Evolutionary conservation across 164 flowering plant species (phyloP).

Genomic region (Berberis thunbergii): DNA sequence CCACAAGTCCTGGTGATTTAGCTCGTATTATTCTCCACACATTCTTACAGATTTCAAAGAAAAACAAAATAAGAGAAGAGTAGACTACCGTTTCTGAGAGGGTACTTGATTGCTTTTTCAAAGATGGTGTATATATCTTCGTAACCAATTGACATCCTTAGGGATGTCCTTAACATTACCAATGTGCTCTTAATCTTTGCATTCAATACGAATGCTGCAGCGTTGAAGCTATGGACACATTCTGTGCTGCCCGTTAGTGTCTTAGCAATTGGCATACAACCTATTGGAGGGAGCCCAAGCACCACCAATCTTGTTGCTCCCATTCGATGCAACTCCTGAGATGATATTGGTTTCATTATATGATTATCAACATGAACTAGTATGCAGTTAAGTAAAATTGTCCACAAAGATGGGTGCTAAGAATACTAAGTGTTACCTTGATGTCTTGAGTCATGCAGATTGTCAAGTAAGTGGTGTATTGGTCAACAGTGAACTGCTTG

Average conservation of each 20-base stretch:
- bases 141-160: slow-evolving; percentile 23
- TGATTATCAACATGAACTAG: too few relatives aligned
- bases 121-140: slow-evolving; percentile 29
- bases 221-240: slow-evolving; percentile 29
- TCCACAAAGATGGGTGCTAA: slow-evolving; percentile 13
- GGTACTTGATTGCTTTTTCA: slow-evolving; percentile 24
- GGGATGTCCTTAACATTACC: neutral
- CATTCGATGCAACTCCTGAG: slow-evolving; percentile 20
- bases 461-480: slow-evolving; percentile 35
- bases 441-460: slow-evolving; percentile 25
- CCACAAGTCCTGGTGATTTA: slow-evolving; percentile 34
- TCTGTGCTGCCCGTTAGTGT: slow-evolving; percentile 17
- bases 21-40: neutral
- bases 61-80: neutral
- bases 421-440: slow-evolving; percentile 22
- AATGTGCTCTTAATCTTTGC: slow-evolving; percentile 18
- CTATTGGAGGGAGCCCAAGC: slow-evolving; percentile 48
- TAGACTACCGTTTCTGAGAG: slow-evolving; percentile 31
- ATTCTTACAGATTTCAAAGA: neutral
- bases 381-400: neutral
- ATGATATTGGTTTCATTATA: neutral
- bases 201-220: slow-evolving; percentile 29
- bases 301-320: slow-evolving; percentile 39
- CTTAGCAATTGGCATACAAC: slow-evolving; percentile 48
- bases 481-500: slow-evolving; percentile 30